Conservation (phyloP, 148 eudicot species). For the Camellia granthamiana region DNA sequence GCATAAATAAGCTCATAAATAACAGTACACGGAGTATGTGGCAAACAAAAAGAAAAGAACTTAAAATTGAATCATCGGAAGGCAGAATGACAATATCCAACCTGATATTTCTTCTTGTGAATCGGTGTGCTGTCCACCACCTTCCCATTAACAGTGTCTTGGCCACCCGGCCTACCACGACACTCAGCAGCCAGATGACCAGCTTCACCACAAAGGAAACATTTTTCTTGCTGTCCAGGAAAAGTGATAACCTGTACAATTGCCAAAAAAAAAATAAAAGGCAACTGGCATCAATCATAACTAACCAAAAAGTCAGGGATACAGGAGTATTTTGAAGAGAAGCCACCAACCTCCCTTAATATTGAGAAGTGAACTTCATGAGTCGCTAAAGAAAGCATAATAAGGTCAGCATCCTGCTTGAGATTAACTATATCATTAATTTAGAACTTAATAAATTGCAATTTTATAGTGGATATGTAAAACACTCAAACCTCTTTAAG, state of each 20-base stretch:
- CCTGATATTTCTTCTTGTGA: constrained; percentile 97
- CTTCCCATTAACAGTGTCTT: constrained; percentile 40
- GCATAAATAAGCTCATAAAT: constrained; percentile 1
- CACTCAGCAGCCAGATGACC: constrained; percentile 99
- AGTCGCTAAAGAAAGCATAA: constrained; percentile 91
- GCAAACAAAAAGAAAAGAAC: constrained; percentile 1
- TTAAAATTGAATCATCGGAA: constrained; percentile 7
- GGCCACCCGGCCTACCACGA: constrained; percentile 42
- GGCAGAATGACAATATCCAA: constrained; percentile 22
- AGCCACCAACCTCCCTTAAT: constrained; percentile 84
- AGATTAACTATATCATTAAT: constrained; percentile 21
- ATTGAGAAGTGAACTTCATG: constrained; percentile 98
- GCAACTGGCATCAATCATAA: background rate
- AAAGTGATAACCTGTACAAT: constrained; percentile 60
- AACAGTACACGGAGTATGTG: background rate
- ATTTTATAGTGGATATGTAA: background rate
- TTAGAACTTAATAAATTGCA: background rate
- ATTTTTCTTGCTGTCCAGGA: constrained; percentile 90
- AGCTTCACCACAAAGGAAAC: constrained; percentile 84
- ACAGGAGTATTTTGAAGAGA: background rate
- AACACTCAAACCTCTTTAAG: background rate
- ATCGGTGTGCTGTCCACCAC: constrained; percentile 64
- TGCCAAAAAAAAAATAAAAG: background rate
- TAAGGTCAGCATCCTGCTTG: constrained; percentile 91
- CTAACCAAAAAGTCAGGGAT: background rate